A percentile compares a stretch with the other conserved stretches of the same genome.
Conservation (phyloP, 352 stramenopile species). For the Pythium dissotocum region DNA sequence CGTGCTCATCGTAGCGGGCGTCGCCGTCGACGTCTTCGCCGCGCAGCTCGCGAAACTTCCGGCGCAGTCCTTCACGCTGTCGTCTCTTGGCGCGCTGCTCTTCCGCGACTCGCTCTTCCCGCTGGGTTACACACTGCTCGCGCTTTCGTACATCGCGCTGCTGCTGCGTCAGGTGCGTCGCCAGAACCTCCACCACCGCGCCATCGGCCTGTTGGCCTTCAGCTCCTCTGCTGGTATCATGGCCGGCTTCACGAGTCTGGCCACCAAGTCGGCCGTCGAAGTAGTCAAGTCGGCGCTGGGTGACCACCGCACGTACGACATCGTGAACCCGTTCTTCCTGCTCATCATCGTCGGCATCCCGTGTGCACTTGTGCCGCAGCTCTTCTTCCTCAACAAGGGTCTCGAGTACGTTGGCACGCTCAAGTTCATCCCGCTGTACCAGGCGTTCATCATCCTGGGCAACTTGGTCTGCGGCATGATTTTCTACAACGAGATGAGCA, state of each 20-base stretch:
- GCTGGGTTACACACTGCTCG: conserved; percentile 46
- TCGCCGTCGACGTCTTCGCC: conserved; percentile 62
- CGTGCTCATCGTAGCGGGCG: conserved; percentile 61
- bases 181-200: conserved; percentile 51
- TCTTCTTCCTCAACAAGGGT: conserved; percentile 81
- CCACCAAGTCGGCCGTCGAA: conserved; percentile 74
- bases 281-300: conserved; percentile 55
- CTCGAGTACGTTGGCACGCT: conserved; percentile 79
- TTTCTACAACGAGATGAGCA: conserved; percentile 80
- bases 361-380: conserved; percentile 57
- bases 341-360: conserved; percentile 61
- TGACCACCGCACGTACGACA: conserved; percentile 39
- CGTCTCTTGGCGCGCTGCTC: conserved; percentile 46
- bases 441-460: conserved; percentile 81
- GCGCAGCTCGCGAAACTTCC: conserved; percentile 47
- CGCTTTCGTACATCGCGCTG: conserved; percentile 48
- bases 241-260: conserved; percentile 74
- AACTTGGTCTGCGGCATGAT: conserved; percentile 77
- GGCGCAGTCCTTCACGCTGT: conserved; percentile 56
- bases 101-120: conserved; percentile 62
- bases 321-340: conserved; percentile 73
- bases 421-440: conserved; percentile 82
- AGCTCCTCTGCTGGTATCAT: conserved; percentile 75
- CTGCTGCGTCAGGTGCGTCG: conserved; percentile 58
- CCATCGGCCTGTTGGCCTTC: conserved; percentile 62